Evolutionary conservation across 1,139 yeast genomes (phyloP).

Genomic region (Saccharomyces pastorianus): DNA sequence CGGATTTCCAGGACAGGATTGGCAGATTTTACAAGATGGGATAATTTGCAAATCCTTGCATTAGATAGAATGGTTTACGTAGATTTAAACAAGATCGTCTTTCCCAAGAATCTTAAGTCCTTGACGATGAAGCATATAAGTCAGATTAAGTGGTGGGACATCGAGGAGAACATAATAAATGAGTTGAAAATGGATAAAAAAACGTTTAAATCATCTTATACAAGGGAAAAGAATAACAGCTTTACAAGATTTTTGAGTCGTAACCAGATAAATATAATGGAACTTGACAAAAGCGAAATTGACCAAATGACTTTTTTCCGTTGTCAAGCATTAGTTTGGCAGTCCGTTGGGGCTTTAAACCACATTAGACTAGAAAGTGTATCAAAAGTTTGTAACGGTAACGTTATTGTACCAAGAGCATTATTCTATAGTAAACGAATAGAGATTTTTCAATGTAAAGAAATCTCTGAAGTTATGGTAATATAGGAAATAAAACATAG

Average conservation of each 20-base stretch:
- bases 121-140: conserved; percentile 13
- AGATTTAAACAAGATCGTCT: conserved; percentile 20
- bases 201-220: not conserved
- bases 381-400: conserved; percentile 6
- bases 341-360: conserved; percentile 12
- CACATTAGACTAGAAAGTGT: conserved; percentile 14
- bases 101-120: conserved; percentile 19
- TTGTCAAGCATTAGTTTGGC: conserved; percentile 13
- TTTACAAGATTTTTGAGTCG: not conserved
- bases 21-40: conserved; percentile 27
- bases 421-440: conserved; percentile 16
- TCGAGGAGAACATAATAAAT: conserved; percentile 1
- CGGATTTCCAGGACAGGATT: conserved; percentile 13
- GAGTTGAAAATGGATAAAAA: conserved; percentile 1
- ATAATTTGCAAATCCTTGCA: conserved; percentile 15
- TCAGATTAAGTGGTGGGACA: conserved; percentile 26
- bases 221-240: not conserved
- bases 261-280: not conserved
- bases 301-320: not conserved
- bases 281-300: not conserved
- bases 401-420: conserved; percentile 17
- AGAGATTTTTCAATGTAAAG: conserved; percentile 5
- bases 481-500: not conserved
- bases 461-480: conserved; percentile 6
- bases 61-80: conserved; percentile 13